phyloP scores from a whole-genome alignment of 2,329 filamentous ascomycete species.

The Penicillium palitans region DNA sequence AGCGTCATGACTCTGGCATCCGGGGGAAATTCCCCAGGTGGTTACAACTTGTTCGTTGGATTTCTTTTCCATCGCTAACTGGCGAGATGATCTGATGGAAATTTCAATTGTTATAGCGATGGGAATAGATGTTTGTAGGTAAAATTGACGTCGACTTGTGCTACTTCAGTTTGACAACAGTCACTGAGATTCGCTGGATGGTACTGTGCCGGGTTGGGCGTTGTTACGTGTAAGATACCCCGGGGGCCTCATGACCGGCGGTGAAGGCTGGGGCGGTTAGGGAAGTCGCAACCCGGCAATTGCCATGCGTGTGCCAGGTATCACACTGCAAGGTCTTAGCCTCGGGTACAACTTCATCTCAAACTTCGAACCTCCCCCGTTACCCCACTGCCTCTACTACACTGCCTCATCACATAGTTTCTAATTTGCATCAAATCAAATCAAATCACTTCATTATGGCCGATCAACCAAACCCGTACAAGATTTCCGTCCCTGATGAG shows the following conservation, averaged over 20 bases:
- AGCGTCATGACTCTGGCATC: too few relatives aligned
- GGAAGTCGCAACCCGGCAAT: too few relatives aligned
- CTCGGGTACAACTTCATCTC: not conserved
- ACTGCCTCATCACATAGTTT: not conserved
- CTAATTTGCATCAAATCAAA: not conserved
- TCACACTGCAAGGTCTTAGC: not conserved
- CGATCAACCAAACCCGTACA: conserved; percentile 12
- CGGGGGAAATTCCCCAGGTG: too few relatives aligned
- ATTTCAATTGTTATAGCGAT: not conserved
- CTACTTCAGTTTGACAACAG: not conserved
- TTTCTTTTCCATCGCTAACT: not conserved
- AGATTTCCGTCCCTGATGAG: conserved; percentile 17
- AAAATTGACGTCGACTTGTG: too few relatives aligned
- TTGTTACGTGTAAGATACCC: too few relatives aligned
- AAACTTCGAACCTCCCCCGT: not conserved
- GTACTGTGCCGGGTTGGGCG: too few relatives aligned
- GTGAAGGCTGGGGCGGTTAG: too few relatives aligned
- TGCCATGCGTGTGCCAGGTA: too few relatives aligned
- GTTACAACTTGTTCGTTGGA: too few relatives aligned
- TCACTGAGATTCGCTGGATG: not conserved
- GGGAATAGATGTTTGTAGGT: too few relatives aligned
- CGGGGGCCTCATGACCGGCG: too few relatives aligned
- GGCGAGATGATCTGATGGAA: not conserved
- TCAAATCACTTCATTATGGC: conserved; percentile 11
- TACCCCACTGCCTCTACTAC: too few relatives aligned